Percentiles rank a stretch among this genome's conserved stretches.
Conservation (phyloP, 2,329 filamentous ascomycete genomes). For the Hypomyces rosellus region DNA sequence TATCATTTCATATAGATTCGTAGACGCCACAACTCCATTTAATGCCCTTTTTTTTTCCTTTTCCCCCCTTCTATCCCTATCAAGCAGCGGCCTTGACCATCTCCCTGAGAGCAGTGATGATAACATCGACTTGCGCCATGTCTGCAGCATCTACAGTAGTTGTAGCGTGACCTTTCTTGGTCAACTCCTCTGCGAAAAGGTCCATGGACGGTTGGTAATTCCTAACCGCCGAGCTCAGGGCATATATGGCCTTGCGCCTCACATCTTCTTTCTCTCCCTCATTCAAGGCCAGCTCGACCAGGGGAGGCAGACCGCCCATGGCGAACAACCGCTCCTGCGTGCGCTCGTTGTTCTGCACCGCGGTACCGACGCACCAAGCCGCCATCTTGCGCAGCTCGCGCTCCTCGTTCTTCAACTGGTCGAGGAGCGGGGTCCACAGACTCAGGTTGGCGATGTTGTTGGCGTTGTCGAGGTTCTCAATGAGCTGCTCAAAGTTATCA, state of each 20-base stretch:
- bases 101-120: slow-evolving; percentile 63
- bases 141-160: slow-evolving; percentile 69
- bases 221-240: slow-evolving; percentile 75
- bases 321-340: slow-evolving; percentile 66
- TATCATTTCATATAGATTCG: background rate
- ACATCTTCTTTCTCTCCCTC: slow-evolving; percentile 56
- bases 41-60: slow-evolving; percentile 19
- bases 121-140: slow-evolving; percentile 77
- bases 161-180: slow-evolving; percentile 48
- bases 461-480: slow-evolving; percentile 91
- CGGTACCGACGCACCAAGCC: slow-evolving; percentile 90
- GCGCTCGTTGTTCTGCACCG: slow-evolving; percentile 90
- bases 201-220: slow-evolving; percentile 87
- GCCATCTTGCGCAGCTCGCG: slow-evolving; percentile 73
- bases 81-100: slow-evolving; percentile 30
- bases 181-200: slow-evolving; percentile 55
- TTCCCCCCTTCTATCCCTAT: background rate
- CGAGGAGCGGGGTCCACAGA: slow-evolving; percentile 76
- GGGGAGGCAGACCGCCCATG: slow-evolving; percentile 60
- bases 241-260: slow-evolving; percentile 82
- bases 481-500: slow-evolving; percentile 90
- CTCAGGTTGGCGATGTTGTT: slow-evolving; percentile 79
- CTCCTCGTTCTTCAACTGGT: slow-evolving; percentile 61
- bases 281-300: slow-evolving; percentile 59
- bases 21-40: slow-evolving; percentile 29